Evolutionary conservation across 116 monocot species (phyloP), one percentile per base, ranked within the genome.

Genomic region (Iris pallida): DNA sequence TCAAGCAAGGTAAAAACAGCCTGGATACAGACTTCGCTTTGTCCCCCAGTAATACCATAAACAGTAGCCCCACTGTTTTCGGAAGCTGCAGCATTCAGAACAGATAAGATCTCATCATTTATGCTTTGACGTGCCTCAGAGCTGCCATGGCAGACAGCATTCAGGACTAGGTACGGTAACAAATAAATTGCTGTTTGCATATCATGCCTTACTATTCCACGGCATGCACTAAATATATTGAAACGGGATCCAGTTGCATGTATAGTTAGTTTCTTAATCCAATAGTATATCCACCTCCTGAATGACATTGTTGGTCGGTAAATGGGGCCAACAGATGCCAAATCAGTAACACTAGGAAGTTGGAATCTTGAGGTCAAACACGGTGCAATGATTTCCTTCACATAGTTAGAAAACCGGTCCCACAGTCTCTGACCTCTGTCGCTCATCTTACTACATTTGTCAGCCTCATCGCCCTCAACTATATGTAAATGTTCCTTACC

Each of bases 341-440:
- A 62, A 68, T 92, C 97, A 57, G 79, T 83, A 49, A 81, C 74
- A 59, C 59, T 85, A 45, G 97, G 92, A 59, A 92, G 92, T 55
- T 87, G 97, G 66, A 92, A 90, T 67, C 89, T 82, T 57, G 97
- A 97, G 16, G 97, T 97, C 75, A 97, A 85, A 68, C 97, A 97
- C 53, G 97, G 97, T 4, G 89, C 97, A 71, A 97, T 97, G 46
- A 87, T 97, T 74, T 97, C 97, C 76, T 90, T 97, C n/a, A 97
- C 83, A 78, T 97, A 92, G 69, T 81, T 87, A 40, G 97, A 97
- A 71, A 97, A 97, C 6, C 92, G 89, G 17, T 70, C 81, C 97
- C 97, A 97, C 68, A 97, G 59, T 59, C 72, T 92, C 79, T 87
- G 81, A 68, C 89, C 89, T 57, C 87, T 78, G 10, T 19, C 71